phyloP scores from a whole-genome alignment of 1,284 basidiomycete species.

The Volvariella volvacea region DNA sequence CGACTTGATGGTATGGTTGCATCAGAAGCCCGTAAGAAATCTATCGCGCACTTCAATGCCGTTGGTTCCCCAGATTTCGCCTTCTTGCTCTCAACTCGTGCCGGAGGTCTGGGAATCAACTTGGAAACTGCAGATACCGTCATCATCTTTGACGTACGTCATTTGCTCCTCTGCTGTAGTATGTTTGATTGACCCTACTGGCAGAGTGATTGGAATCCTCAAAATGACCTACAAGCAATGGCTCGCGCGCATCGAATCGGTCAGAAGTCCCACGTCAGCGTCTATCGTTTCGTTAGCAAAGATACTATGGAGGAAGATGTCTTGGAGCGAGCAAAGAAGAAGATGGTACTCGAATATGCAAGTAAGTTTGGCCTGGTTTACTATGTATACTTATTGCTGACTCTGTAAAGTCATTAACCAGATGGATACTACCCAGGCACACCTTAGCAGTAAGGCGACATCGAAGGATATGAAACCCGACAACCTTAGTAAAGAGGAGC shows the following conservation, averaged over 20 bases:
- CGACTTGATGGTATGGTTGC: conserved; percentile 95
- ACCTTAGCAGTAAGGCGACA: conserved; percentile 77
- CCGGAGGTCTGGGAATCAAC: conserved; percentile 98
- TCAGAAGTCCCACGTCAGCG: conserved; percentile 96
- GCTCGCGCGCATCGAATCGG: conserved; percentile 96
- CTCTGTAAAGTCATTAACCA: conserved; percentile 85
- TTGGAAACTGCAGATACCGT: conserved; percentile 97
- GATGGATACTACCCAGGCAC: conserved; percentile 98
- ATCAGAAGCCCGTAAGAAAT: conserved; percentile 86
- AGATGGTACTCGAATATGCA: conserved; percentile 99
- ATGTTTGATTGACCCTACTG: conserved; percentile 8
- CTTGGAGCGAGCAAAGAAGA: conserved; percentile 95
- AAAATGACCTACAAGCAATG: conserved; percentile 99
- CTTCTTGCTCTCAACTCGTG: conserved; percentile 94
- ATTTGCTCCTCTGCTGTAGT: conserved; percentile 6
- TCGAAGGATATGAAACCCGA: conserved; percentile 63
- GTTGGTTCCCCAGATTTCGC: conserved; percentile 94
- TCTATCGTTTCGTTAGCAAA: conserved; percentile 97
- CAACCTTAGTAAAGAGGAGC: conserved; percentile 94
- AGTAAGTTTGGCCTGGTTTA: conserved; percentile 52
- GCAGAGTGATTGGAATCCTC: conserved; percentile 93
- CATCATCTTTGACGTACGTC: conserved; percentile 93
- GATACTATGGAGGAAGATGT: conserved; percentile 99
- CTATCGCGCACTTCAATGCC: conserved; percentile 97
- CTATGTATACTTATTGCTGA: conserved; percentile 11